Conservation (phyloP, 768 basidiomycete genomes). For the Flagelloscypha sp. region DNA sequence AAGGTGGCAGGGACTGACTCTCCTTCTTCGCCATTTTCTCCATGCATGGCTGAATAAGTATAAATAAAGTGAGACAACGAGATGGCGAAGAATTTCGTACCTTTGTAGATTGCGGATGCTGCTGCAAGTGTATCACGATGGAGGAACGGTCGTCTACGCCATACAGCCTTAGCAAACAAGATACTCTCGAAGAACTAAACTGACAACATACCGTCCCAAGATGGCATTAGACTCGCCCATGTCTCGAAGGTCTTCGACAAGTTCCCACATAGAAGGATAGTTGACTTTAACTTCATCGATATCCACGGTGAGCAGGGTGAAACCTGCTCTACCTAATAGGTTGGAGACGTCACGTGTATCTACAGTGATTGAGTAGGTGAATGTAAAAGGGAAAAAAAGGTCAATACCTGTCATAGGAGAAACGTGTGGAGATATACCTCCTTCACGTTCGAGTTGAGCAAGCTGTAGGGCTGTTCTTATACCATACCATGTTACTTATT, state of each 20-base stretch:
- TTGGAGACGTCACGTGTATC: conserved; percentile 92
- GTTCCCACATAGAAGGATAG: conserved; percentile 95
- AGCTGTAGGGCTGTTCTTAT: conserved; percentile 84
- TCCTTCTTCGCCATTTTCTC: conserved; percentile 81
- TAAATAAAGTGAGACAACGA: not conserved
- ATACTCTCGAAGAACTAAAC: not conserved
- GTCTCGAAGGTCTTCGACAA: conserved; percentile 85
- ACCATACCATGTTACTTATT: not conserved
- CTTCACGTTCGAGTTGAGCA: conserved; percentile 88
- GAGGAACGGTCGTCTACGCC: conserved; percentile 51
- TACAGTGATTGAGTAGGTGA: conserved; percentile 20
- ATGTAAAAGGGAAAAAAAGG: conserved; percentile 3
- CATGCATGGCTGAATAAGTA: conserved; percentile 4
- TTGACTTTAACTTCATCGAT: conserved; percentile 85
- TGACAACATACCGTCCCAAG: conserved; percentile 54
- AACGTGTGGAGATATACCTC: conserved; percentile 92
- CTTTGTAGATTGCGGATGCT: conserved; percentile 89
- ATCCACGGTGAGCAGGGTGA: conserved; percentile 90
- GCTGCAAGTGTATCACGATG: conserved; percentile 85
- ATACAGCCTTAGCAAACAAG: conserved; percentile 39
- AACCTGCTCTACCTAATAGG: conserved; percentile 86
- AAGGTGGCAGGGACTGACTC: conserved; percentile 90
- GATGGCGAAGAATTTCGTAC: conserved; percentile 27
- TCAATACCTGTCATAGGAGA: conserved; percentile 97
- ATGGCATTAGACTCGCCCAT: conserved; percentile 98